A percentile compares a stretch with the other conserved stretches of the same genome.
These are phyloP conservation scores for Eutrema japonicum DNA, from an alignment of 345 rosid genomes.

Conservation along the genomic window DNA sequence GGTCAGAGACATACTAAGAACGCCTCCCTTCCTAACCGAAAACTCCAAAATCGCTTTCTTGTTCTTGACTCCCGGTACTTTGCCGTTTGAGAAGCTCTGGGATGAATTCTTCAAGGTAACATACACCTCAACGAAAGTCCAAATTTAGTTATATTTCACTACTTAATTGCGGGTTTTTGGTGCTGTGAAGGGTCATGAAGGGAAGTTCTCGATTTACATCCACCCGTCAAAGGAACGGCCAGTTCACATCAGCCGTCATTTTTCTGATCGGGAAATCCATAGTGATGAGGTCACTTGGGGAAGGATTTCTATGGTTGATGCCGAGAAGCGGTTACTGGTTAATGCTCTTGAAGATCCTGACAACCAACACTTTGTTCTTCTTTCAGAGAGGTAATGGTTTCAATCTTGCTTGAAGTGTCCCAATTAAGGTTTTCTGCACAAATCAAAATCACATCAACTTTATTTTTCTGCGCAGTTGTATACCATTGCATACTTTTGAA, in stretches of 20 bases:
- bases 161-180: background rate
- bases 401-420: slow-evolving; percentile 7
- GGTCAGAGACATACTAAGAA: slow-evolving; percentile 66
- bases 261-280: slow-evolving; percentile 65
- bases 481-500: slow-evolving; percentile 87
- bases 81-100: slow-evolving; percentile 97
- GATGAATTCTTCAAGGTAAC: slow-evolving; percentile 79
- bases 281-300: slow-evolving; percentile 97
- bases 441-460: background rate
- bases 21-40: slow-evolving; percentile 54
- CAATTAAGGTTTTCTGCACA: background rate
- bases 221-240: slow-evolving; percentile 83
- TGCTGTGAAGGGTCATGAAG: slow-evolving; percentile 75
- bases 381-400: slow-evolving; percentile 85
- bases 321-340: slow-evolving; percentile 85
- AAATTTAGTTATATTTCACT: slow-evolving; percentile 5
- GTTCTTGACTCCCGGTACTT: slow-evolving; percentile 85
- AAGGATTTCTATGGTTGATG: slow-evolving; percentile 93
- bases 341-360: slow-evolving; percentile 85
- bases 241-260: slow-evolving; percentile 74
- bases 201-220: slow-evolving; percentile 71
- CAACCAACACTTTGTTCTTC: slow-evolving; percentile 93
- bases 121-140: background rate
- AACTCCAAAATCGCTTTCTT: slow-evolving; percentile 87
- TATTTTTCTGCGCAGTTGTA: slow-evolving; percentile 61